Evolutionary conservation across 305 asterid species (phyloP).

Genomic region (Fraxinus baroniana): DNA sequence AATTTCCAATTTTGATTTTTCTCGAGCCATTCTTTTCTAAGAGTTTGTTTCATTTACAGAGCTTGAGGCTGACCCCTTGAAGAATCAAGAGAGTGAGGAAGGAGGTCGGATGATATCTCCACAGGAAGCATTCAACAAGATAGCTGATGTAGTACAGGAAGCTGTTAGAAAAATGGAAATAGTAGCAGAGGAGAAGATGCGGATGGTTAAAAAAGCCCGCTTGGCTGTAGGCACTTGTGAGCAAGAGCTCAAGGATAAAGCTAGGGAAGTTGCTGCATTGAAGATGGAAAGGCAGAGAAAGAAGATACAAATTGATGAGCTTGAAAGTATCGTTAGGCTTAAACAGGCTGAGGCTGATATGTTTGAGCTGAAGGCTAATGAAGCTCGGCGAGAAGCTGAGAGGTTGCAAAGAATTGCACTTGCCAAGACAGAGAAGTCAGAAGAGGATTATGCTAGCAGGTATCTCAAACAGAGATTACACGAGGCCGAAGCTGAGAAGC

Average conservation of each 20-base stretch:
- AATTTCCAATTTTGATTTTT: not conserved
- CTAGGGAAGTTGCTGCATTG: constrained; percentile 64
- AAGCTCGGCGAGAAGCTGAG: constrained; percentile 38
- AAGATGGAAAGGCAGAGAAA: constrained; percentile 67
- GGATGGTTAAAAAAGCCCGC: constrained; percentile 80
- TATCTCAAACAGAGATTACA: constrained; percentile 81
- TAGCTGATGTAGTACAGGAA: constrained; percentile 92
- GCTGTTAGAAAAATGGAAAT: constrained; percentile 88
- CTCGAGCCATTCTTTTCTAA: not conserved
- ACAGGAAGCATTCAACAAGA: constrained; percentile 79
- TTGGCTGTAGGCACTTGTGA: constrained; percentile 74
- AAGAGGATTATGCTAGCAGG: constrained; percentile 83
- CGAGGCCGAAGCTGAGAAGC: constrained; percentile 95
- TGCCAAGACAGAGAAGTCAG: constrained; percentile 76
- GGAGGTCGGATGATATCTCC: constrained; percentile 67
- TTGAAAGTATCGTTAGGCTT: not conserved
- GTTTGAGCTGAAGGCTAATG: constrained; percentile 34
- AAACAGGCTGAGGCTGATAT: not conserved
- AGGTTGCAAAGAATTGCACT: constrained; percentile 17
- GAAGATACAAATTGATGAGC: not conserved
- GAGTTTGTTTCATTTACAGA: constrained; percentile 33
- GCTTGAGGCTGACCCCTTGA: constrained; percentile 64
- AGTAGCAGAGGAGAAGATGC: constrained; percentile 79
- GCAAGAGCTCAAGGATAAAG: constrained; percentile 85
- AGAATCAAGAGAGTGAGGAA: constrained; percentile 64